Conservation (phyloP, 768 basidiomycete species). For the Phylloporus scabripes region DNA sequence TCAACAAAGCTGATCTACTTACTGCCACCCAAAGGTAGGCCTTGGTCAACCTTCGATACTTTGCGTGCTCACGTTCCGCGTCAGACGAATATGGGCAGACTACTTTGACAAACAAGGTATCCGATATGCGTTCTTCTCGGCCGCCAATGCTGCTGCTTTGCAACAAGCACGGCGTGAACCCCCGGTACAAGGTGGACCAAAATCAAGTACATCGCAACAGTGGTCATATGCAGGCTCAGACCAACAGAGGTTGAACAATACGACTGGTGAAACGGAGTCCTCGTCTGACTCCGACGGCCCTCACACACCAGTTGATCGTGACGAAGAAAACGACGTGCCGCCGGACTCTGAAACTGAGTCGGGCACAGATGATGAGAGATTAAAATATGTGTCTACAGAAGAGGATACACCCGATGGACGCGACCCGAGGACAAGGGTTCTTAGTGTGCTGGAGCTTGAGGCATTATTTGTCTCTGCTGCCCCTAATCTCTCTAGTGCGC, state of each 20-base stretch:
- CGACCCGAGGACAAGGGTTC: constrained; percentile 68
- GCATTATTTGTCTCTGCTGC: constrained; percentile 68
- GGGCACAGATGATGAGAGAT: constrained; percentile 33
- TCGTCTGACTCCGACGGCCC: constrained; percentile 30
- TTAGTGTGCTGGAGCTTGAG: constrained; percentile 86
- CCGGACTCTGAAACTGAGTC: constrained; percentile 27
- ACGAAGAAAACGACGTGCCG: constrained; percentile 26
- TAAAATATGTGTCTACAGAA: constrained; percentile 50
- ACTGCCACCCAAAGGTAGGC: constrained; percentile 78
- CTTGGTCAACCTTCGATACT: neutral
- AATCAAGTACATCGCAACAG: constrained; percentile 9
- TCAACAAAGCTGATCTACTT: constrained; percentile 94
- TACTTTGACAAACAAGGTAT: constrained; percentile 76
- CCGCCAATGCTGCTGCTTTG: constrained; percentile 77
- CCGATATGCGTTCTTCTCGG: constrained; percentile 89
- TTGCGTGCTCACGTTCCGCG: constrained; percentile 26
- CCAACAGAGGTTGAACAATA: neutral
- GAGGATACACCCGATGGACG: constrained; percentile 45
- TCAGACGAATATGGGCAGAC: constrained; percentile 83
- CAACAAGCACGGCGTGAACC: constrained; percentile 68
- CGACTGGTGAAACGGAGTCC: constrained; percentile 18
- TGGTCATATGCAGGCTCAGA: neutral
- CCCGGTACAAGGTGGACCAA: constrained; percentile 20
- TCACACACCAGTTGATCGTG: constrained; percentile 23
- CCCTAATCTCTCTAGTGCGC: constrained; percentile 62